Base-by-base conservation (phyloP, 345 rosid species). In the Anastatica hierochuntica region DNA sequence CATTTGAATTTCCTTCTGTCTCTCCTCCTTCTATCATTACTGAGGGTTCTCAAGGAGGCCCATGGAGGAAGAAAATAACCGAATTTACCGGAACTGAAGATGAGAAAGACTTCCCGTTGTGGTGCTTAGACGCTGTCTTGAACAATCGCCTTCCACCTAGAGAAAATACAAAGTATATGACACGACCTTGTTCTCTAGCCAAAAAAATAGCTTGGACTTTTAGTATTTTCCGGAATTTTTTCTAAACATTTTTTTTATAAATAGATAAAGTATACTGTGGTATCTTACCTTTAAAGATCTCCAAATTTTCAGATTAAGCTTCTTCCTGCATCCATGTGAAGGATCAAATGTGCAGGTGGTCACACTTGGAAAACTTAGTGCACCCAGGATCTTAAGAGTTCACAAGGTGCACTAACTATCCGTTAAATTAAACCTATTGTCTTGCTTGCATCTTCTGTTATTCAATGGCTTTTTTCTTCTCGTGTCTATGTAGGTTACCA, bases 21-120 rank as follows among this genome's bases (percentile, higher is more conserved):
- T 82, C 85, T 18, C 85, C 97, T 43, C 97, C 99, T 66, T 94
- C 99, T n/a, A 78, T 94, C 55, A 76, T 88, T 39, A 85, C 99
- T 1, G 99, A 94, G 74, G 99, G 99, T 38, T 77, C 96, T 65
- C 97, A 85, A 68, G 99, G 97, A 42, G 95, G 95, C 33, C 92
- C 84, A 3, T 88, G 99, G 99, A 94, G 99, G 73, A 94, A 86
- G 76, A 88, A 82, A 72, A 78, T 81, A 56, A 77, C 88, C 8
- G 97, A 85, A 55, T 78, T 85, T 55, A 85, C 80, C 54, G 97
- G 96, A 72, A 77, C 80, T 10, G 97, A 94, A 68, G 92, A 94
- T 62, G 97, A 94, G 10, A 94, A 94, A 67, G 97, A 88, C 72
- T 72, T 94, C 42, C 99, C 99, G 38, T 72, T 74, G 83, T 94